Conservation (phyloP, 768 basidiomycete species). For the Pholiota conissans region DNA sequence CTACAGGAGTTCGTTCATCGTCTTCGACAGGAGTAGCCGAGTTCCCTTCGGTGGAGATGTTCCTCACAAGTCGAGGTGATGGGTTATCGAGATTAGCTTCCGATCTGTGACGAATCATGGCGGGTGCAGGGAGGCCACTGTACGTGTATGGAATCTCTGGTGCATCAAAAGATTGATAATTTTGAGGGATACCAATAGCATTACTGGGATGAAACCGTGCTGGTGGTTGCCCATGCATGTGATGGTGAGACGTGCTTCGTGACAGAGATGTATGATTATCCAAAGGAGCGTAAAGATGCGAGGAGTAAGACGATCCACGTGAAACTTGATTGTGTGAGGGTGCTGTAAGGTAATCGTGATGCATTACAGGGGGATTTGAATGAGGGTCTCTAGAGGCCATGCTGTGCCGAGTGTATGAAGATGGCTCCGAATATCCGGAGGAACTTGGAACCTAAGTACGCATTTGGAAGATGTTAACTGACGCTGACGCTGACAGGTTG, state of each 20-base stretch:
- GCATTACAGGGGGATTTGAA: neutral
- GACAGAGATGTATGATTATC: neutral
- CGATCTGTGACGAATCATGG: slow-evolving; percentile 12
- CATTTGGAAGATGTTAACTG: neutral
- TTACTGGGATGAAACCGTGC: neutral
- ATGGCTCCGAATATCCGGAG: slow-evolving; percentile 5
- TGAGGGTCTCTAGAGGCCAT: neutral
- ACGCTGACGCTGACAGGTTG: neutral
- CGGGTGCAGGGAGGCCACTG: neutral
- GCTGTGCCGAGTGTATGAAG: neutral
- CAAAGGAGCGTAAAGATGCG: neutral
- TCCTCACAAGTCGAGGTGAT: slow-evolving; percentile 18
- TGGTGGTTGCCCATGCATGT: neutral
- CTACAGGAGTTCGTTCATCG: slow-evolving; percentile 36
- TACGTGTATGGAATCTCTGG: neutral
- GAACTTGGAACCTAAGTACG: slow-evolving; percentile 1
- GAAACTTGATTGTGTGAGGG: neutral
- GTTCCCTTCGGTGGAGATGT: slow-evolving; percentile 27
- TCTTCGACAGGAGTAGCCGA: slow-evolving; percentile 25
- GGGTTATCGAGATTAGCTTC: slow-evolving; percentile 10
- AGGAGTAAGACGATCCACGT: neutral
- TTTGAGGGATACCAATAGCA: neutral
- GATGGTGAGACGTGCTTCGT: slow-evolving; percentile 1
- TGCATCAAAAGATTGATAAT: neutral
- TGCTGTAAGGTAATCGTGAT: neutral